These are phyloP conservation scores for Ambispora gerdemannii DNA, from an alignment of 192 early-diverging fungal species.

Conservation along the genomic window DNA sequence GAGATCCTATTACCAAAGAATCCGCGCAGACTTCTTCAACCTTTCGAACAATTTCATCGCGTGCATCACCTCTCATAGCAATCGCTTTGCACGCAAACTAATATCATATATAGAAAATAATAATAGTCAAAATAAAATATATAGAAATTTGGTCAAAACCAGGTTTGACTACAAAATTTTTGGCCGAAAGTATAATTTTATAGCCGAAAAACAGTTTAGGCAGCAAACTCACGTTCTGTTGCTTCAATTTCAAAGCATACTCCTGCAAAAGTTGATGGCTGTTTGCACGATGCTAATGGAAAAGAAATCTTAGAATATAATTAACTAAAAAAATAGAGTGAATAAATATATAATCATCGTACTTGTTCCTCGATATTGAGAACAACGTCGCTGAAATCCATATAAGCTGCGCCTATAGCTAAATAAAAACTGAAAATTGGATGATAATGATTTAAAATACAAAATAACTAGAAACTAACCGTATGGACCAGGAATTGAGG, in stretches of 20 bases:
- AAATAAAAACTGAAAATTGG: background rate
- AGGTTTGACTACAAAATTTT: constrained; percentile 25
- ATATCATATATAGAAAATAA: background rate
- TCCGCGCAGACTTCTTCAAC: constrained; percentile 54
- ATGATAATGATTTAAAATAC: background rate
- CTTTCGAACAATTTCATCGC: constrained; percentile 60
- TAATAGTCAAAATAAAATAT: constrained; percentile 4
- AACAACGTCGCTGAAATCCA: constrained; percentile 37
- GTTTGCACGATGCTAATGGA: constrained; percentile 19
- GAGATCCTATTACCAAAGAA: constrained; percentile 58
- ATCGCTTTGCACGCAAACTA: constrained; percentile 51
- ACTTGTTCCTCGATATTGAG: constrained; percentile 38
- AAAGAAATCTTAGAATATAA: constrained; percentile 10
- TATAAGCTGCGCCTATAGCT: constrained; percentile 28
- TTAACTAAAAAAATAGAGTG: background rate
- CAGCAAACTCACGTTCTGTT: constrained; percentile 33
- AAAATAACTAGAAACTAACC: constrained; percentile 12
- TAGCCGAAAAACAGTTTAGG: no score
- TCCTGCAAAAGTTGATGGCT: constrained; percentile 34
- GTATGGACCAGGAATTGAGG: constrained; percentile 35
- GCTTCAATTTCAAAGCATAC: constrained; percentile 33
- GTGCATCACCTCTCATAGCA: constrained; percentile 60
- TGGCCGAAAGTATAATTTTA: no score
- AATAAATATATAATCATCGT: background rate
- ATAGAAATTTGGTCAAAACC: background rate